Base-by-base conservation (phyloP, 1,284 basidiomycete species). In the Anthracocystis walkeri region DNA sequence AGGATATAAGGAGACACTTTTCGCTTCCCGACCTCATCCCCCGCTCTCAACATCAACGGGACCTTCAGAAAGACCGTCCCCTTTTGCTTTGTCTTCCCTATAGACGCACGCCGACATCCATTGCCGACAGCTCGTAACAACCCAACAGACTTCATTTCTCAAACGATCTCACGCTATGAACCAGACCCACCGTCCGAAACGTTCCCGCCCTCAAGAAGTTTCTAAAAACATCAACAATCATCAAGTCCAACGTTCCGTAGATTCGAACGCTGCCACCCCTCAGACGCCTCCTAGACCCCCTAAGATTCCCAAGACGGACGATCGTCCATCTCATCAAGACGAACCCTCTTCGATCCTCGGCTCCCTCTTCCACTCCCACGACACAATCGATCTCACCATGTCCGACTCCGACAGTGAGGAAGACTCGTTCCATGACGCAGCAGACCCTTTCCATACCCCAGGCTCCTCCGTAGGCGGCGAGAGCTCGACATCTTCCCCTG, bases 361-460 rank as follows among this genome's bases (percentile, higher is more conserved):
- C 14, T 20, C 58, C 14, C 33, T 60, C 20, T 61, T 61, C 14
- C 31, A 46, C 33, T 52, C 49, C 1, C 16, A 46, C 5, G 50
- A 53, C 16, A 16, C 25, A 7, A 44, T 56, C 29, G 58, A 70
- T 8, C 48, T 54, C 20, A 53, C 61, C 46, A 54, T 33, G 27
- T 52, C 48, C 4, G 57, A 57, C 18, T 53, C 68, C 4, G 58
- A 58, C 11, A 31, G 50, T 10, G 62, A 64, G 5, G 41, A 54
- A 0, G 68, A 62, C 27, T 50, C 48, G 0, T 64, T 57, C 18
- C 40, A 64, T 31, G 49, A 60, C 44, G 33, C 46, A 10, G n/a
- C 40, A 20, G 51, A 55, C 7, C 10, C 44, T 6, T 40, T 40
- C 12, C 62, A 61, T 18, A 61, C 58, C 5, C 58, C 62, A 1